These are phyloP conservation scores for Colletotrichum sp. DNA, from an alignment of 2,329 filamentous ascomycete genomes.

Conservation along the genomic window DNA sequence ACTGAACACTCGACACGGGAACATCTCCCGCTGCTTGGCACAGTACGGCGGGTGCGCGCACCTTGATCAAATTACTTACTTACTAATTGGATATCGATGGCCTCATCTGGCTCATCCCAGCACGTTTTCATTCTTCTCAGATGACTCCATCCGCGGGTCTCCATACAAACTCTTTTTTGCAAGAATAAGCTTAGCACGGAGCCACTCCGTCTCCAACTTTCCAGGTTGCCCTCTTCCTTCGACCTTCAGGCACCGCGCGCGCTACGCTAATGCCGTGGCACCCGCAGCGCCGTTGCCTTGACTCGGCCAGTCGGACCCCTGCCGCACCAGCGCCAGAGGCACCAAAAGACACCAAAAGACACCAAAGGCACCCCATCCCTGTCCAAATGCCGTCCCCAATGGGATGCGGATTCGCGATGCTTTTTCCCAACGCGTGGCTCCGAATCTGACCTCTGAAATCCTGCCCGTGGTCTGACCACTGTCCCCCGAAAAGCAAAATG, in stretches of 20 bases:
- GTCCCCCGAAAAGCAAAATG: background rate
- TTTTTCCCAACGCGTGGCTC: background rate
- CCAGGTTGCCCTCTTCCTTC: background rate
- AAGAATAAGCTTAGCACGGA: background rate
- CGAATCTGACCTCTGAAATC: background rate
- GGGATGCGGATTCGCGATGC: background rate
- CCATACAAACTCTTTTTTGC: background rate
- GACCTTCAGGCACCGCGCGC: background rate
- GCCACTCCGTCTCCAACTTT: background rate
- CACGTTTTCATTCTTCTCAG: background rate
- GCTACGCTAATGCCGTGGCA: constrained; percentile 4
- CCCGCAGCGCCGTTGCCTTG: constrained; percentile 11
- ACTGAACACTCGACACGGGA: background rate
- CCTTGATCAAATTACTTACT: background rate
- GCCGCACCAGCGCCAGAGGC: background rate
- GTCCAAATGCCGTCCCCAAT: background rate
- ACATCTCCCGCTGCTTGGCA: background rate
- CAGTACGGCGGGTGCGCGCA: background rate
- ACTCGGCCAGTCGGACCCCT: constrained; percentile 2
- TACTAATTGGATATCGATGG: background rate
- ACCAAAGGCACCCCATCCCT: background rate
- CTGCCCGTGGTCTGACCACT: background rate
- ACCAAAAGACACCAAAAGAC: background rate
- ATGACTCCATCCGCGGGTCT: background rate
- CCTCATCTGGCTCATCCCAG: background rate